phyloP scores from a whole-genome alignment of 2,329 filamentous ascomycete species.

The Epichloe coenophiala region DNA sequence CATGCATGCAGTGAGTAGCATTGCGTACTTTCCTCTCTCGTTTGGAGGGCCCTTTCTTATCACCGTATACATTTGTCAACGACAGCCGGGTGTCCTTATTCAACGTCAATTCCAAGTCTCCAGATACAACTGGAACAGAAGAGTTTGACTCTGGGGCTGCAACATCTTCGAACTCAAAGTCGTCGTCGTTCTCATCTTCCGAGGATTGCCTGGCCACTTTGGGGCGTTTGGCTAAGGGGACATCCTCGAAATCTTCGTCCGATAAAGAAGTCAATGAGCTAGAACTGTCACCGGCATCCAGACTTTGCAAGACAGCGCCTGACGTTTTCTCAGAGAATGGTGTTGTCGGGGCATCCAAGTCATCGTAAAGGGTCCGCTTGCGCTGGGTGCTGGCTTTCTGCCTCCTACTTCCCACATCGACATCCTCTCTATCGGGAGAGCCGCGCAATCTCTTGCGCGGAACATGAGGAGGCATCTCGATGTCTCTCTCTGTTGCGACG shows the following conservation, averaged over 20 bases:
- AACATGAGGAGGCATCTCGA: conserved; percentile 52
- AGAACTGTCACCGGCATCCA: conserved; percentile 31
- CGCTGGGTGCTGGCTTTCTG: conserved; percentile 6
- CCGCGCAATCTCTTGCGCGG: conserved; percentile 51
- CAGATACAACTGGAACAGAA: conserved; percentile 37
- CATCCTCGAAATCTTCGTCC: conserved; percentile 40
- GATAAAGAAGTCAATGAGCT: conserved; percentile 41
- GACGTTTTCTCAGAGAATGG: conserved; percentile 29
- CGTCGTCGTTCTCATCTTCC: conserved; percentile 11
- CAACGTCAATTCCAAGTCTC: conserved; percentile 64
- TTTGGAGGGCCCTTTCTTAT: conserved; percentile 77
- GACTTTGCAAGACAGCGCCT: conserved; percentile 27
- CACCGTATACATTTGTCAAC: conserved; percentile 44
- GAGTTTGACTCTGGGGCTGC: conserved; percentile 46
- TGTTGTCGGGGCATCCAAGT: conserved; percentile 38
- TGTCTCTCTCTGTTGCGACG: background rate
- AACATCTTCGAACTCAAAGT: conserved; percentile 47
- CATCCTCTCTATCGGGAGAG: conserved; percentile 21
- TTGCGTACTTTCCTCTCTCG: conserved; percentile 66
- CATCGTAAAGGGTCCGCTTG: conserved; percentile 44
- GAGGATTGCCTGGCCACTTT: conserved; percentile 17
- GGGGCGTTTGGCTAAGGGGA: conserved; percentile 26
- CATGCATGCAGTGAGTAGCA: conserved; percentile 76
- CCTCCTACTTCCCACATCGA: conserved; percentile 11
- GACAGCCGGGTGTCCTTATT: conserved; percentile 45